Evolutionary conservation across 2,329 filamentous ascomycete genomes (phyloP).

Genomic region (Lizonia empirigonia): DNA sequence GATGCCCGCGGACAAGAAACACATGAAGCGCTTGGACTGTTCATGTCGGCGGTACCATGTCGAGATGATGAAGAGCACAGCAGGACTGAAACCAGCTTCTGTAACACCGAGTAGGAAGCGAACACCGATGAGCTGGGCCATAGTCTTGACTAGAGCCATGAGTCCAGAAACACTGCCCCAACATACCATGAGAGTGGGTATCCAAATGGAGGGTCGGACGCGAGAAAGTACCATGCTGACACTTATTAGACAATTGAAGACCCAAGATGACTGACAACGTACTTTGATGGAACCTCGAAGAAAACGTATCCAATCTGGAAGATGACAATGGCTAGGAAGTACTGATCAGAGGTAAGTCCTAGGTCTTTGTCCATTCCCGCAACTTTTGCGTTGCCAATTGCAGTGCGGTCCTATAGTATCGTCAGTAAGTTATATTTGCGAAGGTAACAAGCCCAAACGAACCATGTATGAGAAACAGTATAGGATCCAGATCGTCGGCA

Average conservation of each 20-base stretch:
- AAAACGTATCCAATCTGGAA: slow-evolving; percentile 33
- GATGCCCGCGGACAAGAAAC: slow-evolving; percentile 30
- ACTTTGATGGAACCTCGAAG: slow-evolving; percentile 34
- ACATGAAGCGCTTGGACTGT: slow-evolving; percentile 36
- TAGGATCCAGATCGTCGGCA: slow-evolving; percentile 34
- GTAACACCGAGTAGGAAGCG: slow-evolving; percentile 33
- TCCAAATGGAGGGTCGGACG: slow-evolving; percentile 27
- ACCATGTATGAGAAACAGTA: slow-evolving; percentile 36
- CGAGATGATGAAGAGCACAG: slow-evolving; percentile 33
- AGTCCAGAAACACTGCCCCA: slow-evolving; percentile 29
- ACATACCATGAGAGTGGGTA: slow-evolving; percentile 28
- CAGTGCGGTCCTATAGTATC: slow-evolving; percentile 28
- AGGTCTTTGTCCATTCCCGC: slow-evolving; percentile 33
- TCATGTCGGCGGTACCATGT: slow-evolving; percentile 34
- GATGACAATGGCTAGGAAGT: slow-evolving; percentile 32
- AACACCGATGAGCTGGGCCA: slow-evolving; percentile 28
- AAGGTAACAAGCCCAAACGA: not conserved
- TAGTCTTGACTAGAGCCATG: slow-evolving; percentile 27
- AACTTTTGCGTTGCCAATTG: slow-evolving; percentile 52
- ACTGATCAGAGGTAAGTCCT: slow-evolving; percentile 59
- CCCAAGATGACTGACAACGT: not conserved
- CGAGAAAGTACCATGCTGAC: slow-evolving; percentile 31
- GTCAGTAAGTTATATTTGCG: not conserved
- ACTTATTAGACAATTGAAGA: not conserved
- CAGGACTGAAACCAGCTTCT: slow-evolving; percentile 33